phyloP scores from a whole-genome alignment of 208 protist species.

The Trypanosoma cruzi region DNA sequence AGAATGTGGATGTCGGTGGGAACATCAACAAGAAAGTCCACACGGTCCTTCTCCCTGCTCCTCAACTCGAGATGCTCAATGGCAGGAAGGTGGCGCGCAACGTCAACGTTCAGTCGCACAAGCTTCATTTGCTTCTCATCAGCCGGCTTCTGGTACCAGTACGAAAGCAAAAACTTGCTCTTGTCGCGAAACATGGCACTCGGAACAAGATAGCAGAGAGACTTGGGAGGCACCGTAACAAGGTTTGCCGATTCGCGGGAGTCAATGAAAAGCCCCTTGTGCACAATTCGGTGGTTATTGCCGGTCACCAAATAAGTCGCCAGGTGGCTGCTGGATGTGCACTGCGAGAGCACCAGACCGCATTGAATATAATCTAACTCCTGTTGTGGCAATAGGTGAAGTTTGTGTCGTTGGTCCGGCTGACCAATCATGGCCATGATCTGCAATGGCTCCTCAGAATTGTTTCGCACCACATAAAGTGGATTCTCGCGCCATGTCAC shows the following conservation, averaged over 20 bases:
- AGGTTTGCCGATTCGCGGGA: slow-evolving; percentile 68
- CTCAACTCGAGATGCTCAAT: slow-evolving; percentile 66
- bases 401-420: slow-evolving; percentile 74
- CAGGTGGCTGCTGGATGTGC: slow-evolving; percentile 38
- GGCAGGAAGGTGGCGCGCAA: slow-evolving; percentile 66
- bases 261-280: slow-evolving; percentile 65
- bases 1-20: slow-evolving; percentile 79
- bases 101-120: slow-evolving; percentile 41
- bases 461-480: slow-evolving; percentile 50
- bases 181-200: slow-evolving; percentile 67
- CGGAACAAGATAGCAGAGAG: slow-evolving; percentile 78
- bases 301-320: slow-evolving; percentile 78
- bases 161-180: slow-evolving; percentile 86
- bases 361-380: slow-evolving; percentile 81
- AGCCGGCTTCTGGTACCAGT: slow-evolving; percentile 51
- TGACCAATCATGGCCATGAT: slow-evolving; percentile 77
- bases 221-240: slow-evolving; percentile 65
- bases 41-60: slow-evolving; percentile 52
- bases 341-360: slow-evolving; percentile 51
- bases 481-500: slow-evolving; percentile 69
- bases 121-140: slow-evolving; percentile 48
- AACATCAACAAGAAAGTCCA: slow-evolving; percentile 80
- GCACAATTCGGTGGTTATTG: slow-evolving; percentile 79
- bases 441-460: slow-evolving; percentile 52
- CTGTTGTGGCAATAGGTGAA: slow-evolving; percentile 60